A percentile compares a stretch with the other conserved stretches of the same genome.
Conservation (phyloP, 139 green algal species). For the Tetradesmus obliquus region DNA sequence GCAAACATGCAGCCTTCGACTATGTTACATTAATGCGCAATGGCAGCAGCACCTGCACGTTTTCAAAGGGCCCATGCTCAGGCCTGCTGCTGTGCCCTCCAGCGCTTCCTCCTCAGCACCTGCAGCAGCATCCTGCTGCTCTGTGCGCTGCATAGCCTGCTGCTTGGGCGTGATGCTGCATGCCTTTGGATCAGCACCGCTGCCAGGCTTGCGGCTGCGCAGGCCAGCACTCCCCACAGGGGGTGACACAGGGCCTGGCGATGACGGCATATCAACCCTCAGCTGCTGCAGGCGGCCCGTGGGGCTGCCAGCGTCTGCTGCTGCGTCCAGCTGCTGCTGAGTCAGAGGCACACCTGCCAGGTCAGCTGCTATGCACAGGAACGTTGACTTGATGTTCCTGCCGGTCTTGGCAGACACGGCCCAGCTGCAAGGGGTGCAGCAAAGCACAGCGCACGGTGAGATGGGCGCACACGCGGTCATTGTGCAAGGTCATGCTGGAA, state of each 20-base stretch:
- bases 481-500: neutral
- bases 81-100: neutral
- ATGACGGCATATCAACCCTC: neutral
- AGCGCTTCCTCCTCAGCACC: neutral
- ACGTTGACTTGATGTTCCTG: neutral
- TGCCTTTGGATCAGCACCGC: neutral
- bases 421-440: conserved; percentile 1
- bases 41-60: neutral
- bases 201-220: neutral
- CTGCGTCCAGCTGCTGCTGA: conserved; percentile 11
- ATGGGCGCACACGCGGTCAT: neutral
- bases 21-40: neutral
- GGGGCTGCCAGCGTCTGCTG: neutral
- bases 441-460: neutral
- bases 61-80: neutral
- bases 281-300: neutral
- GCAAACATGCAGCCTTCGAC: neutral
- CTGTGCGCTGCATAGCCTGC: neutral
- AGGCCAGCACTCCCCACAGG: neutral
- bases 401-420: conserved; percentile 3
- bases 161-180: neutral
- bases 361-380: conserved; percentile 10
- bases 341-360: conserved; percentile 20
- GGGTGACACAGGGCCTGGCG: neutral
- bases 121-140: neutral